Base-by-base conservation (phyloP, 2,329 filamentous ascomycete species). In the Chaetomiaceae sp. region DNA sequence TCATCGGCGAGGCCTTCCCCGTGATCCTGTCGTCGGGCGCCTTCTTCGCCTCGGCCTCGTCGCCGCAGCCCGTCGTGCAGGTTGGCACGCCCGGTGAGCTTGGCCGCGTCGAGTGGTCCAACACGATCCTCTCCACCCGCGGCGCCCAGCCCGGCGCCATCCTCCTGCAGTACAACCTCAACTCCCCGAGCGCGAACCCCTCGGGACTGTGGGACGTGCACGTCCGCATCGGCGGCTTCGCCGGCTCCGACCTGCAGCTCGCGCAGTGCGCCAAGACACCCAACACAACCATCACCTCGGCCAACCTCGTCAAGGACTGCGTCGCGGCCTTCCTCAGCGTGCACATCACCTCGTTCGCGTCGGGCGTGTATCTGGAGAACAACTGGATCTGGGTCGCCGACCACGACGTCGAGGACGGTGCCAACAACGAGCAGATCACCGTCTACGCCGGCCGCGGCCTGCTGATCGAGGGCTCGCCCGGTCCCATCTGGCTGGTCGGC, bases 151-250 rank as follows among this genome's bases (percentile, higher is more conserved):
- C 79, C 1, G 86, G 86, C 12, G 86, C 86, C 5, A 75, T 84
- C 17, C 70, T 89, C 3, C 78, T 89, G 53, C 74, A 89, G 64
- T 89, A 82, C 73, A 89, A 89, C 65, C 70, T 89, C 14, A 74
- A 70, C 40, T 72, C 71, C 16, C 55, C 66, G 14, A 55, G 57
- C 21, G 59, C 58, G 14, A 65, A 64, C 23, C 73, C 74, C 5
- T 69, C 69, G 4, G 80, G 77, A 17, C 73, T 84, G 64, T 90
- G 86, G 86, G 86, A 89, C 60, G 79, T 85, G 21, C 86, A 90
- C 69, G 79, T 85, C 62, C 81, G 86, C 62, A 76, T 90, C 47
- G 86, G 85, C 59, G 86, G 86, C 17, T 82, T 80, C 50, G 76
- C 76, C 10, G 85, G 85, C 42, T 86, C 84, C n/a, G 68, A 83